phyloP scores from a whole-genome alignment of 179 eudicot species.

The Vitellaria paradoxa region DNA sequence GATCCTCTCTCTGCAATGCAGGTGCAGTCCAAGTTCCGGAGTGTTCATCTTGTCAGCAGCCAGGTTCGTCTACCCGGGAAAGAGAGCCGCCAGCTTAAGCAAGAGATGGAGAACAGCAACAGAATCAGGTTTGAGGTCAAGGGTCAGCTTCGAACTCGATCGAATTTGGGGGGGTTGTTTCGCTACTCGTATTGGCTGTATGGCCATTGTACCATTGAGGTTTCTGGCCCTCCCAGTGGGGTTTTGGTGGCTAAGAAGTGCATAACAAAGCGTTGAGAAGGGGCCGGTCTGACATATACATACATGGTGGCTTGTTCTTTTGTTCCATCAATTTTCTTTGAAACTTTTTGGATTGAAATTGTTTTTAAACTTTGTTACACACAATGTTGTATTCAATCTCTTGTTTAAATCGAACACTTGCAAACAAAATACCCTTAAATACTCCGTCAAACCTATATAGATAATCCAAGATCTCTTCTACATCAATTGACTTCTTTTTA shows the following conservation, averaged over 20 bases:
- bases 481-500: too few species aligned
- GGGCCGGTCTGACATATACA: too few species aligned
- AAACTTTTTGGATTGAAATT: too few species aligned
- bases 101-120: slow-evolving; percentile 42
- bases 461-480: too few species aligned
- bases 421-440: too few species aligned
- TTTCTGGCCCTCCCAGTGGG: slow-evolving; percentile 77
- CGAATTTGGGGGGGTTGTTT: slow-evolving; percentile 55
- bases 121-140: slow-evolving; percentile 51
- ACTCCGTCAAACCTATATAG: too few species aligned
- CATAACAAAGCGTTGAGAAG: slow-evolving; percentile 40
- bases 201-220: slow-evolving; percentile 48
- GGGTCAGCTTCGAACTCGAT: slow-evolving; percentile 54
- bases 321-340: too few species aligned
- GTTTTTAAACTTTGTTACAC: too few species aligned
- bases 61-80: slow-evolving; percentile 55
- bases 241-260: slow-evolving; percentile 55
- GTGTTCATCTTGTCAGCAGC: slow-evolving; percentile 59
- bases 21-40: slow-evolving; percentile 33
- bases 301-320: too few species aligned
- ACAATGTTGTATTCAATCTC: too few species aligned
- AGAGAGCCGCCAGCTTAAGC: slow-evolving; percentile 35
- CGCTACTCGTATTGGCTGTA: slow-evolving; percentile 65
- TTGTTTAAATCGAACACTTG: too few species aligned
- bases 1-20: slow-evolving; percentile 50